phyloP scores from a whole-genome alignment of 225 moss, liverwort and hornwort species.

The Marchantia polymorpha region DNA sequence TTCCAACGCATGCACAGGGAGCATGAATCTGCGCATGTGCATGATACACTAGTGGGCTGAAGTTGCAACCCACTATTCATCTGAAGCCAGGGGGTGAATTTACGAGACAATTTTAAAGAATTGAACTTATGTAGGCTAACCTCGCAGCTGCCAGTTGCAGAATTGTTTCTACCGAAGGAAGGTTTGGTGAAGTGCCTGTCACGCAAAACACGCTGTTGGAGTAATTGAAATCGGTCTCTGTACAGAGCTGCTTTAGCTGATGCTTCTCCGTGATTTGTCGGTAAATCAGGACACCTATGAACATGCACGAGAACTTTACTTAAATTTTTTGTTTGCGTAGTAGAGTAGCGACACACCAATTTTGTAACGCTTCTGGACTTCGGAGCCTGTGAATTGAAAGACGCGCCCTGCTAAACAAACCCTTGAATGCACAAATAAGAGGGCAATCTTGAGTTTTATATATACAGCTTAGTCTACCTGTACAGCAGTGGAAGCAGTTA shows the following conservation, averaged over 20 bases:
- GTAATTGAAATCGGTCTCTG: conserved; percentile 72
- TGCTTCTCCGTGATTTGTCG: conserved; percentile 73
- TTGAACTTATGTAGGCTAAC: conserved; percentile 19
- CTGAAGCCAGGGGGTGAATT: no score
- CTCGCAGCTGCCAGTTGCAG: conserved; percentile 70
- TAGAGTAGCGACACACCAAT: neutral
- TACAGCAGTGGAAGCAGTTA: no score
- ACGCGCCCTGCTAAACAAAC: no score
- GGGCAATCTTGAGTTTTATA: no score
- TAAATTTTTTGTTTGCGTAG: no score
- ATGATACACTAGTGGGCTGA: no score
- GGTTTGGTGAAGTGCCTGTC: conserved; percentile 72
- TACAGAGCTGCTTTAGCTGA: conserved; percentile 76
- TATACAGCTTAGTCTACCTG: no score
- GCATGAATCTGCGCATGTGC: no score
- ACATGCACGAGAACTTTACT: neutral
- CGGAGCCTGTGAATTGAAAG: no score
- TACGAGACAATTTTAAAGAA: neutral
- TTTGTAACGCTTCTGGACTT: neutral
- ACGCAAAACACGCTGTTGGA: conserved; percentile 79
- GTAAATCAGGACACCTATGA: conserved; percentile 47
- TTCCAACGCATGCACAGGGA: neutral
- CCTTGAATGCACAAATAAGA: no score
- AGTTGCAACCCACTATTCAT: no score
- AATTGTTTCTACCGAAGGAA: conserved; percentile 41